phyloP scores from a whole-genome alignment of 1,139 yeast genomes.

The Lodderomyces orthopsilosis region DNA sequence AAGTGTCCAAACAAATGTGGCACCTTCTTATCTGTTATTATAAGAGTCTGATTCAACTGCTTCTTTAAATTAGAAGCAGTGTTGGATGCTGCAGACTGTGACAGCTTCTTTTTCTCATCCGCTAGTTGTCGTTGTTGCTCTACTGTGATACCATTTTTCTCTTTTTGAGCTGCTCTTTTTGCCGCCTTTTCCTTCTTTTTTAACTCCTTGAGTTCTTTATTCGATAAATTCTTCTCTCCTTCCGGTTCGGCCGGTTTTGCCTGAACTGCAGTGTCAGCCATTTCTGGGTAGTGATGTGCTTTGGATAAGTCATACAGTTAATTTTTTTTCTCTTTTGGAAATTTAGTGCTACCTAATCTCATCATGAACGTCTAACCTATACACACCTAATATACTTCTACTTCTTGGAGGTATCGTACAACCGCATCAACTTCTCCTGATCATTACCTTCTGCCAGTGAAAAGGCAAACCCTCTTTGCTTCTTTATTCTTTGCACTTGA shows the following conservation, averaged over 20 bases:
- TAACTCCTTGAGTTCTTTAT: conserved; percentile 82
- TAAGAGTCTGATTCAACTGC: conserved; percentile 53
- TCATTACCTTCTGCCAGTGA: conserved; percentile 94
- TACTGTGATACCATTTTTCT: conserved; percentile 48
- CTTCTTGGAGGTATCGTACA: conserved; percentile 86
- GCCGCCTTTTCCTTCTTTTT: conserved; percentile 90
- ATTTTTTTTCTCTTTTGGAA: background rate
- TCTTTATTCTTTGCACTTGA: conserved; percentile 96
- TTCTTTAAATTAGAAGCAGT: conserved; percentile 50
- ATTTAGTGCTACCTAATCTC: background rate
- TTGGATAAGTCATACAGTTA: background rate
- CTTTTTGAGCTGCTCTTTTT: conserved; percentile 71
- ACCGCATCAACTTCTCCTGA: conserved; percentile 85
- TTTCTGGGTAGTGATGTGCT: background rate
- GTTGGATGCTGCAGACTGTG: conserved; percentile 26
- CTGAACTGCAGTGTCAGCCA: conserved; percentile 8
- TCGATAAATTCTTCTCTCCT: conserved; percentile 43
- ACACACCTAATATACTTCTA: background rate
- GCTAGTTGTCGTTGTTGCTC: conserved; percentile 42
- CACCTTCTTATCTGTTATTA: conserved; percentile 43
- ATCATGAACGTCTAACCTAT: background rate
- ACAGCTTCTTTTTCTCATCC: conserved; percentile 35
- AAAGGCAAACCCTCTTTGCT: conserved; percentile 97
- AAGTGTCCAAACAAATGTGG: conserved; percentile 82
- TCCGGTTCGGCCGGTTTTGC: conserved; percentile 8